phyloP scores from a whole-genome alignment of 148 eudicot species.

The Heliamphora exappendiculata region DNA sequence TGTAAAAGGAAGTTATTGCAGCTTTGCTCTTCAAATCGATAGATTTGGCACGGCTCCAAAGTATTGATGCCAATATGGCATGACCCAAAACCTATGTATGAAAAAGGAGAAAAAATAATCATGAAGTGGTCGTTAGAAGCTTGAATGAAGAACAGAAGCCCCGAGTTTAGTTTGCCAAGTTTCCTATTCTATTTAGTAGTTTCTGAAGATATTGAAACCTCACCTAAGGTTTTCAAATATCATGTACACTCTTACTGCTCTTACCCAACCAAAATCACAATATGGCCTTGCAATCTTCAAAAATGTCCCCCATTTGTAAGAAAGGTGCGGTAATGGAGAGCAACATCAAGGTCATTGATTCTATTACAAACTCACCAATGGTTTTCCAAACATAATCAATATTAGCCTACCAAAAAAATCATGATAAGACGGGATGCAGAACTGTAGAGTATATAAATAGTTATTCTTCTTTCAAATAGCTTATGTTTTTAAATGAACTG shows the following conservation, averaged over 20 bases:
- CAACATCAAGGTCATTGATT: neutral
- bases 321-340: neutral
- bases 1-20: conserved; percentile 88
- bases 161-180: neutral
- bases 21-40: conserved; percentile 75
- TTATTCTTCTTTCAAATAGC: no score
- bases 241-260: no score
- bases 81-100: conserved; percentile 75
- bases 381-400: neutral
- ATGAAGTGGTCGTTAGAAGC: neutral
- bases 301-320: neutral
- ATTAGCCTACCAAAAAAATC: neutral
- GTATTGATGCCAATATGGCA: conserved; percentile 43
- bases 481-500: no score
- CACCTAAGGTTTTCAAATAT: no score
- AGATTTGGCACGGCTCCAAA: conserved; percentile 80
- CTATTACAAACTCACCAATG: neutral
- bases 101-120: conserved; percentile 8
- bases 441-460: no score
- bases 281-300: no score
- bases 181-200: neutral
- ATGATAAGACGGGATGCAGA: no score
- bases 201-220: neutral
- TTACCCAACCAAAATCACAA: no score
- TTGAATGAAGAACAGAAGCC: neutral